A percentile compares a stretch with the other conserved stretches of the same genome.
Evolutionary conservation across 345 rosid species (phyloP).

Genomic region (Syzygium grande): DNA sequence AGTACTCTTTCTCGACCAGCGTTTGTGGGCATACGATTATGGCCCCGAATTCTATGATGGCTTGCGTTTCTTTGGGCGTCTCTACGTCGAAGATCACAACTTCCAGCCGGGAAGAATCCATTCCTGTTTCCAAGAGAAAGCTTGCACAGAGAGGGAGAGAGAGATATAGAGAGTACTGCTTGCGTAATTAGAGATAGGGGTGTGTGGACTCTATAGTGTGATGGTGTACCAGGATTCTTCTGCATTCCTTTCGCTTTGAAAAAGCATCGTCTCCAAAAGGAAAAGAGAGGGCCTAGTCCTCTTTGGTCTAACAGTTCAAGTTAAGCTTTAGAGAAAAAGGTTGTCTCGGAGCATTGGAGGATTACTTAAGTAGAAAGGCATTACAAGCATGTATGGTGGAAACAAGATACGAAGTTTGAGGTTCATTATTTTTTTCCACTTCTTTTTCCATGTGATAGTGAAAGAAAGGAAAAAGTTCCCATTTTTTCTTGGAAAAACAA

Average conservation of each 20-base stretch:
- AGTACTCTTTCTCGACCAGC: not conserved
- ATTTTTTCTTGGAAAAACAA: not conserved
- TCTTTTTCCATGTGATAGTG: not conserved
- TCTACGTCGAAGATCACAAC: not conserved
- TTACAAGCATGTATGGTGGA: no score
- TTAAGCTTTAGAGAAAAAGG: not conserved
- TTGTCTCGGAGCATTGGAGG: not conserved
- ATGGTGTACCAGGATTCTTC: not conserved
- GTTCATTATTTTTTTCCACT: not conserved
- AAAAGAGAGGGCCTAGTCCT: not conserved
- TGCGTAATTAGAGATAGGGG: not conserved
- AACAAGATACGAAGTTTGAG: no score
- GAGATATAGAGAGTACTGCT: not conserved
- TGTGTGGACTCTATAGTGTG: not conserved
- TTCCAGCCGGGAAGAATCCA: not conserved
- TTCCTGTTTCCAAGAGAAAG: not conserved
- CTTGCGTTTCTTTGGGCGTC: not conserved
- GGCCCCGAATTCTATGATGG: constrained; percentile 1
- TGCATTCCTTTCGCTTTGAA: not conserved
- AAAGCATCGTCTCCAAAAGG: not conserved
- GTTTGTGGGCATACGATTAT: not conserved
- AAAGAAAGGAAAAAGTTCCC: not conserved
- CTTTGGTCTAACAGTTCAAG: not conserved
- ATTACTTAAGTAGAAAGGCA: not conserved
- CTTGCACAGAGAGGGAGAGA: not conserved